Base-by-base conservation (phyloP, 2,329 filamentous ascomycete species). In the Chaetomiaceae sp. region DNA sequence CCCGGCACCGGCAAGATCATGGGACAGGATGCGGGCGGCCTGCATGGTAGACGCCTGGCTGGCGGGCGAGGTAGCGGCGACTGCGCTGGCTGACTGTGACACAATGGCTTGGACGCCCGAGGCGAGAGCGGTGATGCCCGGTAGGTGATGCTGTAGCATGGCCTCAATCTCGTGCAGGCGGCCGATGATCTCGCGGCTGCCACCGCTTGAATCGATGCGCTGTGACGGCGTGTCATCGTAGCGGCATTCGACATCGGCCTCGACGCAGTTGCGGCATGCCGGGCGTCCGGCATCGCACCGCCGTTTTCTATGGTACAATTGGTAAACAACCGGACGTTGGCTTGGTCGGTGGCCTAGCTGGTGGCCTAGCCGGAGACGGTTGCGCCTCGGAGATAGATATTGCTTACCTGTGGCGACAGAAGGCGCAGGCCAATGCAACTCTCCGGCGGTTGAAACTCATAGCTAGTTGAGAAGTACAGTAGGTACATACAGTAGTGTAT, bases 201-300 rank as follows among this genome's bases (percentile, higher is more conserved):
- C 47, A 11, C 47, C 47, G 13, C 47, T 50, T 1, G 47, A 50
- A 21, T 50, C 47, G 30, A 50, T 50, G 10, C 47, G 47, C 11
- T 50, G 47, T 13, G 30, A 43, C 9, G 47, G 47, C 21, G 47
- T 50, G 38, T 50, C 47, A 43, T 50, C 47, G 38, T 50, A 50
- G 38, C 20, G 47, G 38, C 47, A 50, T n/a, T 50, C 38, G 47
- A 50, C 47, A 23, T 50, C 47, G 38, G 47, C 47, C 16, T 50
- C 47, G 21, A 50, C 16, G 21, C 47, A 50, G 40, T 42, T 50
- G 29, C 38, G 47, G 38, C 47, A 50, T 2, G 38, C 21, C 3
- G 47, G 47, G 13, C 47, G 47, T 5, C 13, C 20, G 38, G 47
- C 47, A 50, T 50, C 47, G 23, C 47, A 50, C 13, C 47, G 47